These are phyloP conservation scores for Pilobolus umbonatus DNA, from an alignment of 192 early-diverging fungal species.

Conservation along the genomic window DNA sequence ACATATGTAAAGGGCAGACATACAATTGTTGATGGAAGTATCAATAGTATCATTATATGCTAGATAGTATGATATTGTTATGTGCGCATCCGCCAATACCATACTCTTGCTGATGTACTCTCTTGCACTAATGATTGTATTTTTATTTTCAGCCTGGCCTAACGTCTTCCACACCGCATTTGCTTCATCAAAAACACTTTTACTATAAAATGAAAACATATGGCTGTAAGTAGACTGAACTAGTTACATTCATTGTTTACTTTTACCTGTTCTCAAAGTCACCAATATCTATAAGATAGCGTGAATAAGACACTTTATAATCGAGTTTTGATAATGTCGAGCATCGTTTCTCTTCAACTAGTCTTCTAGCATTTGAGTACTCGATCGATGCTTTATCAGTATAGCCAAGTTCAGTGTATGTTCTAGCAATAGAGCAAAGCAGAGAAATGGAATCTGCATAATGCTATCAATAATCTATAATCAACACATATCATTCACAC, in stretches of 20 bases:
- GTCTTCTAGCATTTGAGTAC: slow-evolving; percentile 43
- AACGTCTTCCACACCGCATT: neutral
- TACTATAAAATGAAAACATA: slow-evolving; percentile 2
- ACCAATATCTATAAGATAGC: slow-evolving; percentile 56
- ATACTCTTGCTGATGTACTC: neutral
- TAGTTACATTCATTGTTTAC: neutral
- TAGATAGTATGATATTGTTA: neutral
- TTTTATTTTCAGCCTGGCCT: neutral
- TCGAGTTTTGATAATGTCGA: slow-evolving; percentile 24
- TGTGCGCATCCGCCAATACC: slow-evolving; percentile 9
- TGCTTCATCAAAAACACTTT: slow-evolving; percentile 6
- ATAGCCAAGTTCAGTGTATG: slow-evolving; percentile 65
- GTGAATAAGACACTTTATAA: slow-evolving; percentile 52
- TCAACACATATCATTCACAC: slow-evolving; percentile 25
- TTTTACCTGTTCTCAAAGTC: slow-evolving; percentile 47
- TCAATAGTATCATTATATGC: neutral
- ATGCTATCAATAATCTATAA: too few species aligned
- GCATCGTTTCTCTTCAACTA: slow-evolving; percentile 24
- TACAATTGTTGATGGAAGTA: neutral
- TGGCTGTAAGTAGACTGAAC: neutral
- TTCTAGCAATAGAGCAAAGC: slow-evolving; percentile 43
- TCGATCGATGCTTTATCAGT: slow-evolving; percentile 65
- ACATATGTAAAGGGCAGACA: neutral
- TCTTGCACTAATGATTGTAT: neutral
- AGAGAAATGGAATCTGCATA: slow-evolving; percentile 7